Conservation (phyloP, 768 basidiomycete genomes). For the Agrocybe praecox region DNA sequence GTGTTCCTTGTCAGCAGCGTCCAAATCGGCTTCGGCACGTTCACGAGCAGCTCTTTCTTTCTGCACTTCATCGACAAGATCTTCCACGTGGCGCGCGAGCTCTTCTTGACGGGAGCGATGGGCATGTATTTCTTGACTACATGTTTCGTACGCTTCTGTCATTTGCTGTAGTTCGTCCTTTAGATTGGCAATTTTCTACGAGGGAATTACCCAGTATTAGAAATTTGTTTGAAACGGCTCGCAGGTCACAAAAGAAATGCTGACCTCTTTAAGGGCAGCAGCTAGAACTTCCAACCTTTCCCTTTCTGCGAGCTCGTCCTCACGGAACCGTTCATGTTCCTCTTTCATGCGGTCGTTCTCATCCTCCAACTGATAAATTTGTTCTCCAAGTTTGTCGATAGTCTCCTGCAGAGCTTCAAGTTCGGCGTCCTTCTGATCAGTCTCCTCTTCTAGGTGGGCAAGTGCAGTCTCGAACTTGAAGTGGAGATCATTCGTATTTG, state of each 20-base stretch:
- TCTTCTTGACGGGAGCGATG: constrained; percentile 78
- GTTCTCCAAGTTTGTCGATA: constrained; percentile 78
- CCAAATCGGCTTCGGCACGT: constrained; percentile 53
- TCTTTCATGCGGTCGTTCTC: constrained; percentile 79
- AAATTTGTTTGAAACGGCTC: background rate
- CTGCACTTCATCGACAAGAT: constrained; percentile 64
- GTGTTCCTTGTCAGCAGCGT: constrained; percentile 60
- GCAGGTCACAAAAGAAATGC: constrained; percentile 16
- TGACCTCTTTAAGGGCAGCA: constrained; percentile 79
- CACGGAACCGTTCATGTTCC: constrained; percentile 64
- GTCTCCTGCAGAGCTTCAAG: constrained; percentile 73
- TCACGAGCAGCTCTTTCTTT: constrained; percentile 61
- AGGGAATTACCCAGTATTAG: constrained; percentile 3
- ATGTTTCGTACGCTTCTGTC: constrained; percentile 65
- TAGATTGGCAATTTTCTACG: constrained; percentile 72
- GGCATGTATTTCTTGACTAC: constrained; percentile 62
- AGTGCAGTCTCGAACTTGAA: constrained; percentile 75
- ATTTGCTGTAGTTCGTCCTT: constrained; percentile 71
- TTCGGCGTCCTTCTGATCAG: constrained; percentile 80
- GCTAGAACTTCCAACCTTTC: constrained; percentile 69
- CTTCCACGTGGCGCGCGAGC: constrained; percentile 72
- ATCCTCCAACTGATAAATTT: constrained; percentile 85
- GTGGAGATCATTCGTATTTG: constrained; percentile 69
- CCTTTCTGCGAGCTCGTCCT: constrained; percentile 74
- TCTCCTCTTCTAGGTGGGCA: constrained; percentile 75